Conservation (phyloP, 192 early-diverging fungal species). For the Borealophlyctis nickersoniae region DNA sequence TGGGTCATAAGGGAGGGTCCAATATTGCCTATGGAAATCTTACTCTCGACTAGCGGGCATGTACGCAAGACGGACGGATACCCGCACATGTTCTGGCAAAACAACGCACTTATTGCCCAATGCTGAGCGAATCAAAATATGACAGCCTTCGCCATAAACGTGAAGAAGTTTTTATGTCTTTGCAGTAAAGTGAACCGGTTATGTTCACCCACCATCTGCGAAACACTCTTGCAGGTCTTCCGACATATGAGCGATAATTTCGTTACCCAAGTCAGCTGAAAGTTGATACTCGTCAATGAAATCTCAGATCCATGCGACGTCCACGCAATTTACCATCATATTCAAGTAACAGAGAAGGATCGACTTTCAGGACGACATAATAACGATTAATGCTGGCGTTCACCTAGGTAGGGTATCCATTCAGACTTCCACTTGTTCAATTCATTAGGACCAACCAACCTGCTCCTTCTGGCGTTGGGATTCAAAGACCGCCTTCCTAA, state of each 20-base stretch:
- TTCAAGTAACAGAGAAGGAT: constrained; percentile 5
- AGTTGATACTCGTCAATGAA: neutral
- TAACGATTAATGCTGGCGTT: neutral
- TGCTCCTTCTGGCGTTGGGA: constrained; percentile 2
- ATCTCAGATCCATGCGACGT: neutral
- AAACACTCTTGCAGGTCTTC: neutral
- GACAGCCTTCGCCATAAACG: too few species aligned
- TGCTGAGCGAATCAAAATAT: neutral
- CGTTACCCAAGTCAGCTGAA: neutral
- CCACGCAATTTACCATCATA: constrained; percentile 17
- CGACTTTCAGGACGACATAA: neutral
- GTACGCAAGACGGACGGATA: neutral
- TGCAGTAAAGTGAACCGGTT: neutral
- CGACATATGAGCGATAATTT: neutral
- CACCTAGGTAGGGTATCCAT: neutral
- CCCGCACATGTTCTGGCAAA: constrained; percentile 12
- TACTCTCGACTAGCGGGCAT: constrained; percentile 10
- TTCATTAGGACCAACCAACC: neutral
- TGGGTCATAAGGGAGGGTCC: neutral
- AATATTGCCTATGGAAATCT: too few species aligned
- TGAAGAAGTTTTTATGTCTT: neutral
- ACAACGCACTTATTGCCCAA: neutral
- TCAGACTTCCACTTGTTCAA: neutral
- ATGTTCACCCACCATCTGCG: neutral
- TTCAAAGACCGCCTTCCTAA: constrained; percentile 7